These are phyloP conservation scores for Aureobasidium sp. DNA, from an alignment of 2,329 filamentous ascomycete species.

Conservation along the genomic window DNA sequence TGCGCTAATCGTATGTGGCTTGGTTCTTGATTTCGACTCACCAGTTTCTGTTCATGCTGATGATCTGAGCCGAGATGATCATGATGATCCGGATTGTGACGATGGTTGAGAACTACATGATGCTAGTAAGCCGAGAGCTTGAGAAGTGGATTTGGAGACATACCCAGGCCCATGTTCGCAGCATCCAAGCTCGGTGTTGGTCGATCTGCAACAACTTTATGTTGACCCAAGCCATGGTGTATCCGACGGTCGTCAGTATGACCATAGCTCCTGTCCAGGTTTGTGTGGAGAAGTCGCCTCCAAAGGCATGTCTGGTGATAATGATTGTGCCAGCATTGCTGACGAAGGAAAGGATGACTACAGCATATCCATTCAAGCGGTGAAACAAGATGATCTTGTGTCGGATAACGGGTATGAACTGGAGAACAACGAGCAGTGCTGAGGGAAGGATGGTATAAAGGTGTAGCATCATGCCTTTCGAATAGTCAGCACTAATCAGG, in stretches of 20 bases:
- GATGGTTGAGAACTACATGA: background rate
- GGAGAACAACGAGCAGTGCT: slow-evolving; percentile 31
- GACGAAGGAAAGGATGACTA: slow-evolving; percentile 41
- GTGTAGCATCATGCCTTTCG: slow-evolving; percentile 36
- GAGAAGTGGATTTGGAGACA: slow-evolving; percentile 17
- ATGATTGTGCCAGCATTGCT: slow-evolving; percentile 45
- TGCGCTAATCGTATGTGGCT: slow-evolving; percentile 15
- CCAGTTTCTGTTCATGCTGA: slow-evolving; percentile 17
- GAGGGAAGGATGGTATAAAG: slow-evolving; percentile 33
- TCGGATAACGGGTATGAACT: slow-evolving; percentile 37
- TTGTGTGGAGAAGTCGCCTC: slow-evolving; percentile 46
- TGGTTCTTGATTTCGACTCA: slow-evolving; percentile 15
- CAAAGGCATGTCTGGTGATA: slow-evolving; percentile 44
- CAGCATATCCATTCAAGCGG: slow-evolving; percentile 50
- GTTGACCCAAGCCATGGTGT: slow-evolving; percentile 45
- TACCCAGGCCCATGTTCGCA: slow-evolving; percentile 38
- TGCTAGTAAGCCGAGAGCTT: background rate
- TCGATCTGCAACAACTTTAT: slow-evolving; percentile 54
- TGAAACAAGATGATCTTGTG: slow-evolving; percentile 46
- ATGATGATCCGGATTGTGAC: slow-evolving; percentile 36
- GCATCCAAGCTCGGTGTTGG: slow-evolving; percentile 56
- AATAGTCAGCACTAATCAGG: slow-evolving; percentile 23
- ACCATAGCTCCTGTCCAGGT: slow-evolving; percentile 35
- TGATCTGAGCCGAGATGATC: slow-evolving; percentile 33
- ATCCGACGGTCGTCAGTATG: slow-evolving; percentile 36